phyloP scores from a whole-genome alignment of 192 early-diverging fungal genomes.

The Dispira simplex region DNA sequence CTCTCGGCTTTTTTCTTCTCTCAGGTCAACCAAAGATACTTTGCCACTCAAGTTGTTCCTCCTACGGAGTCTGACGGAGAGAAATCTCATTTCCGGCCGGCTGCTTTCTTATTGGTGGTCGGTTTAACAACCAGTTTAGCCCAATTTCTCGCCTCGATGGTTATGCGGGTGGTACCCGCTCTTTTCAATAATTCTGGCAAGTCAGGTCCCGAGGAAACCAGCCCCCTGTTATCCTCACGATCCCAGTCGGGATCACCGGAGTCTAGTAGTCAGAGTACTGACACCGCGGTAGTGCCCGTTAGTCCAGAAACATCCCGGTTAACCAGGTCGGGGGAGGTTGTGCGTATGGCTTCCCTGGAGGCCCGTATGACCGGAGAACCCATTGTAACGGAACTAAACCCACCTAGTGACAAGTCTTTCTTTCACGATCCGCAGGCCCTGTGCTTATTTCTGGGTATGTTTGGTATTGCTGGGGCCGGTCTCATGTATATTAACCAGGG shows the following conservation, averaged over 20 bases:
- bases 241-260: neutral
- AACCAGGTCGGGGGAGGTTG: neutral
- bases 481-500: constrained; percentile 34
- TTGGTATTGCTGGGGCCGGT: constrained; percentile 28
- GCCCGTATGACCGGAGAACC: neutral
- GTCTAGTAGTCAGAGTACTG: neutral
- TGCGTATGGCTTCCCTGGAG: neutral
- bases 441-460: constrained; percentile 24
- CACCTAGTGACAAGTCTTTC: constrained; percentile 12
- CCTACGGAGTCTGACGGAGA: neutral
- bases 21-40: constrained; percentile 32
- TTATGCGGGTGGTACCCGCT: constrained; percentile 9
- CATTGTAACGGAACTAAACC: neutral
- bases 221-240: neutral
- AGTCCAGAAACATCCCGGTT: neutral
- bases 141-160: constrained; percentile 26
- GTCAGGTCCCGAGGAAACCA: neutral
- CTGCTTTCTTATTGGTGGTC: constrained; percentile 33
- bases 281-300: neutral
- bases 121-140: constrained; percentile 26
- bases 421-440: constrained; percentile 27
- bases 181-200: too few relatives aligned
- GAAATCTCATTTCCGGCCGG: constrained; percentile 17
- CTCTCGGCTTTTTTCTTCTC: constrained; percentile 46
- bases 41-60: constrained; percentile 16